phyloP scores from a whole-genome alignment of 495 filamentous ascomycete genomes.

The Friedmanniomyces simplex region DNA sequence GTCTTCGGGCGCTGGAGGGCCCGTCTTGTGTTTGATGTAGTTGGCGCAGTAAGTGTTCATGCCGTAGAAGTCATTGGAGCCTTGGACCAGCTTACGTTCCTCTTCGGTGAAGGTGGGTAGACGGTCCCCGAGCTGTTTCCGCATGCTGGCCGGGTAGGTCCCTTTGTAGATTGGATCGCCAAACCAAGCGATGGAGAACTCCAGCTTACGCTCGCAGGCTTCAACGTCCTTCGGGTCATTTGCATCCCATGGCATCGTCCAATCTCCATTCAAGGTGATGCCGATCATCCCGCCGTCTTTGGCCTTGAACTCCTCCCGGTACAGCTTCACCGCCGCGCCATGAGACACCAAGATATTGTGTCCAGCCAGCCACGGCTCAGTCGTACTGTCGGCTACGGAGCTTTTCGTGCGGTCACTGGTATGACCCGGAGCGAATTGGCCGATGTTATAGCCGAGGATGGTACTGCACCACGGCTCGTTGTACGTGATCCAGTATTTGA shows the following conservation, averaged over 20 bases:
- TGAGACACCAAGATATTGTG: slow-evolving; percentile 33
- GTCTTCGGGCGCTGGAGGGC: slow-evolving; percentile 49
- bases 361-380: slow-evolving; percentile 32
- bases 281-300: slow-evolving; percentile 28
- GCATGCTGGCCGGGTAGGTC: slow-evolving; percentile 26
- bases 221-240: slow-evolving; percentile 43
- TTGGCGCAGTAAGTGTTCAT: slow-evolving; percentile 26
- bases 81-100: slow-evolving; percentile 24
- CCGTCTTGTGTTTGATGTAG: slow-evolving; percentile 47
- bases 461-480: slow-evolving; percentile 34
- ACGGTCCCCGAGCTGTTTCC: slow-evolving; percentile 23
- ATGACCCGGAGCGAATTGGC: slow-evolving; percentile 29
- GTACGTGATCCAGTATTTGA: slow-evolving; percentile 34
- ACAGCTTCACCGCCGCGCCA: slow-evolving; percentile 50
- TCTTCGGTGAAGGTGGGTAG: slow-evolving; percentile 25
- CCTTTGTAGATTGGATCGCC: slow-evolving; percentile 27
- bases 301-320: slow-evolving; percentile 56
- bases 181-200: slow-evolving; percentile 52
- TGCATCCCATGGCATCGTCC: slow-evolving; percentile 29
- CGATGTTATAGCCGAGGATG: slow-evolving; percentile 20
- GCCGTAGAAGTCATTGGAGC: slow-evolving; percentile 30
- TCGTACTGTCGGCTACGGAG: slow-evolving; percentile 47
- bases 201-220: slow-evolving; percentile 53
- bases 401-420: slow-evolving; percentile 23
- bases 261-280: slow-evolving; percentile 34